A percentile compares a stretch with the other conserved stretches of the same genome.
Conservation (phyloP, 805 yeast genomes). For the Scheffersomyces coipomensis region DNA sequence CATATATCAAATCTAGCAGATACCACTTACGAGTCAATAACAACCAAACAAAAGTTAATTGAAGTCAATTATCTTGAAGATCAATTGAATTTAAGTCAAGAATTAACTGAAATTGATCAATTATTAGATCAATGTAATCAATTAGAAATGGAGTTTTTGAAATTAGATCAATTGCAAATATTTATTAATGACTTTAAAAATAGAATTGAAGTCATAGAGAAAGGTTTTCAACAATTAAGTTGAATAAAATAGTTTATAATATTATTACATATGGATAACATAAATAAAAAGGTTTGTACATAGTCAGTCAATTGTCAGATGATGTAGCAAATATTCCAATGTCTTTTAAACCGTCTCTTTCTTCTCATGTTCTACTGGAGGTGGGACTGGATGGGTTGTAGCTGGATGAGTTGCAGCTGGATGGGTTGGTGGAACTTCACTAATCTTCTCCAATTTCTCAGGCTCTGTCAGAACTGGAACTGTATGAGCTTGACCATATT, state of each 20-base stretch:
- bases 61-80: conserved; percentile 21
- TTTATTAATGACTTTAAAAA: conserved; percentile 41
- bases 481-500: conserved; percentile 13
- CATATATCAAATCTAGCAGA: conserved; percentile 49
- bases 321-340: too few species aligned
- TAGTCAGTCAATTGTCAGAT: too few species aligned
- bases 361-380: not conserved
- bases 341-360: not conserved
- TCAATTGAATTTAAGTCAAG: conserved; percentile 30
- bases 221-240: conserved; percentile 10
- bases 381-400: not conserved
- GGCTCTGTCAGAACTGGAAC: not conserved
- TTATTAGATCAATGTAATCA: conserved; percentile 46
- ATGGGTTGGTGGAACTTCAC: not conserved
- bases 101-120: conserved; percentile 38
- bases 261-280: too few species aligned
- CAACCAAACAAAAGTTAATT: conserved; percentile 26
- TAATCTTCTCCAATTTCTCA: not conserved
- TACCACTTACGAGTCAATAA: conserved; percentile 28
- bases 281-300: too few species aligned
- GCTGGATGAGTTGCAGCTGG: not conserved
- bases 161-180: conserved; percentile 47
- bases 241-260: too few species aligned
- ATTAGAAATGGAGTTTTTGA: conserved; percentile 51
- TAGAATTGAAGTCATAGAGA: conserved; percentile 35